phyloP scores from a whole-genome alignment of 805 yeast species.

The Torulaspora quercuum region DNA sequence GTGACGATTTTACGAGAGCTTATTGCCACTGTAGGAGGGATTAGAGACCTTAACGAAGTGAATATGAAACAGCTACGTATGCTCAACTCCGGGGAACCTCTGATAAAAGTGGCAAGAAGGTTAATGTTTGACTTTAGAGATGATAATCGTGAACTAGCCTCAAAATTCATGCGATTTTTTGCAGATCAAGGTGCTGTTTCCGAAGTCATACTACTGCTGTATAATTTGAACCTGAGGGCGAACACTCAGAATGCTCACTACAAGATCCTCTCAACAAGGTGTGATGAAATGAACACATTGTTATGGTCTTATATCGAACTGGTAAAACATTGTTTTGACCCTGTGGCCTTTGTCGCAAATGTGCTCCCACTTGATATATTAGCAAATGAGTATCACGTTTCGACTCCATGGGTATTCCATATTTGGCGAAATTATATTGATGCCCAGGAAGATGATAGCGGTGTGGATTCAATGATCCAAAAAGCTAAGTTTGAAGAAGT shows the following conservation, averaged over 20 bases:
- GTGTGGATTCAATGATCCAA: constrained; percentile 15
- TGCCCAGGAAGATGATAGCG: constrained; percentile 19
- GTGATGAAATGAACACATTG: constrained; percentile 69
- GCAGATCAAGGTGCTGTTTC: constrained; percentile 44
- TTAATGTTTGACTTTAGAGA: constrained; percentile 54
- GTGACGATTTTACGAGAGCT: constrained; percentile 65
- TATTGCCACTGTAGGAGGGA: constrained; percentile 72
- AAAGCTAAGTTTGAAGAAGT: constrained; percentile 19
- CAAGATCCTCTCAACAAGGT: constrained; percentile 66
- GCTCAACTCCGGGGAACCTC: constrained; percentile 59
- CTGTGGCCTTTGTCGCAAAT: constrained; percentile 32
- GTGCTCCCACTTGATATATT: constrained; percentile 45
- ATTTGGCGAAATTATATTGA: constrained; percentile 60
- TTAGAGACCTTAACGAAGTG: constrained; percentile 64
- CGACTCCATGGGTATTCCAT: constrained; percentile 67
- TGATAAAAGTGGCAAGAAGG: constrained; percentile 52
- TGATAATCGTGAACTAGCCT: constrained; percentile 46
- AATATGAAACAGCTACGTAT: constrained; percentile 61
- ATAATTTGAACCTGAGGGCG: constrained; percentile 43
- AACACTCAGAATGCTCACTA: constrained; percentile 48
- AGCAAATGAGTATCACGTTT: constrained; percentile 42
- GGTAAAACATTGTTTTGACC: constrained; percentile 47
- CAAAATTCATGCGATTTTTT: constrained; percentile 47
- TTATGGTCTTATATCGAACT: constrained; percentile 62
- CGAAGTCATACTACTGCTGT: constrained; percentile 65